phyloP scores from a whole-genome alignment of 306 rosid genomes.

The Casuarina cunninghamiana region DNA sequence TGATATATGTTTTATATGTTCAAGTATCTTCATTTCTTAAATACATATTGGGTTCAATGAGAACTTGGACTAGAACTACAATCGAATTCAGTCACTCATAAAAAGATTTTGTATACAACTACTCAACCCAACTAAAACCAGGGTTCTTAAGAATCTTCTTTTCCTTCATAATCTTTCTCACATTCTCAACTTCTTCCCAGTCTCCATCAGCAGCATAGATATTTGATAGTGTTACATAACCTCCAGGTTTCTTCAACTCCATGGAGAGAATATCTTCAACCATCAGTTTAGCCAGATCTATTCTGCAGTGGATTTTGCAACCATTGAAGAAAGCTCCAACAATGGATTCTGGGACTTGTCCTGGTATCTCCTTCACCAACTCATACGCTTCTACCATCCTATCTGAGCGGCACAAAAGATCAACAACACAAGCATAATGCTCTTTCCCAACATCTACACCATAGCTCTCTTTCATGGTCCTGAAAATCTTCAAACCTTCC shows the following conservation, averaged over 20 bases:
- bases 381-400: slow-evolving; percentile 64
- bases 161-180: slow-evolving; percentile 58
- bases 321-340: slow-evolving; percentile 63
- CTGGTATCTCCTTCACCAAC: slow-evolving; percentile 42
- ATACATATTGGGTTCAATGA: too few relatives aligned
- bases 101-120: too few relatives aligned
- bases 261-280: slow-evolving; percentile 40
- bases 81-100: too few relatives aligned
- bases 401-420: slow-evolving; percentile 66
- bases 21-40: too few relatives aligned
- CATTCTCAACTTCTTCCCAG: slow-evolving; percentile 64
- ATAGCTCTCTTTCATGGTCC: slow-evolving; percentile 45
- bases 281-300: slow-evolving; percentile 56
- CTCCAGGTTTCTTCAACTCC: slow-evolving; percentile 53
- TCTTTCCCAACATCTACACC: slow-evolving; percentile 39
- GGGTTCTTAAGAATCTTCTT: slow-evolving; percentile 42
- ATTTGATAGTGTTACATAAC: slow-evolving; percentile 59
- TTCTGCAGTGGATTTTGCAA: slow-evolving; percentile 67
- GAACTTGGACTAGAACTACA: too few relatives aligned
- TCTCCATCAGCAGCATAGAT: slow-evolving; percentile 66
- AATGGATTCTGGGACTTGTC: slow-evolving; percentile 50
- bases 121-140: slow-evolving; percentile 54
- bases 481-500: slow-evolving; percentile 53
- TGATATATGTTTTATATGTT: too few relatives aligned
- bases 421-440: slow-evolving; percentile 66